Conservation (phyloP, 805 yeast species). For the Spathaspora girioi region DNA sequence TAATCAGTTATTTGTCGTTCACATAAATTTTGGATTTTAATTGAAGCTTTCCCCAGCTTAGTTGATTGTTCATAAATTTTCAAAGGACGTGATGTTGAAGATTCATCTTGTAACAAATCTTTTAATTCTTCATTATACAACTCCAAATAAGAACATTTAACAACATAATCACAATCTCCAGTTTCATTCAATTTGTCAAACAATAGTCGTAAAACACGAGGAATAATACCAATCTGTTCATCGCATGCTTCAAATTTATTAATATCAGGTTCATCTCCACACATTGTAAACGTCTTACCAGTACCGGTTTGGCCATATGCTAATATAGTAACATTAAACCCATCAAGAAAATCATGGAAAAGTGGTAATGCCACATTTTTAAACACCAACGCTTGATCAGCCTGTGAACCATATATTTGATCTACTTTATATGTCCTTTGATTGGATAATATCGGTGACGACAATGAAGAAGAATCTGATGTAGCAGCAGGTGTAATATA, state of each 20-base stretch:
- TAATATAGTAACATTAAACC: slow-evolving; percentile 70
- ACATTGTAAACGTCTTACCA: slow-evolving; percentile 79
- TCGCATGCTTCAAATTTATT: not conserved
- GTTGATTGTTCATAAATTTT: slow-evolving; percentile 36
- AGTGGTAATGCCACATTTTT: slow-evolving; percentile 71
- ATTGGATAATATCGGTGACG: slow-evolving; percentile 32
- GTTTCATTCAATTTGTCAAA: slow-evolving; percentile 43
- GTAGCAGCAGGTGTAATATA: slow-evolving; percentile 3
- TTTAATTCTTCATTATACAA: slow-evolving; percentile 82
- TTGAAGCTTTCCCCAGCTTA: slow-evolving; percentile 18
- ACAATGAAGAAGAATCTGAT: slow-evolving; percentile 11
- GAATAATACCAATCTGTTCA: slow-evolving; percentile 53
- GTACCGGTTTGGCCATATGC: slow-evolving; percentile 87
- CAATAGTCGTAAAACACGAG: slow-evolving; percentile 43
- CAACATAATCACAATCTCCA: slow-evolving; percentile 56
- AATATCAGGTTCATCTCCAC: slow-evolving; percentile 33
- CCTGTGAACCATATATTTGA: slow-evolving; percentile 77
- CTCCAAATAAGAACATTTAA: slow-evolving; percentile 78
- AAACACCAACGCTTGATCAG: slow-evolving; percentile 67
- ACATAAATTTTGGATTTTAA: slow-evolving; percentile 60
- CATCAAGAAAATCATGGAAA: slow-evolving; percentile 57
- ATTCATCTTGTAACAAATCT: slow-evolving; percentile 61
- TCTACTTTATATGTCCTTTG: slow-evolving; percentile 67
- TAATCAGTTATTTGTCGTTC: slow-evolving; percentile 56
- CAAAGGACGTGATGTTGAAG: slow-evolving; percentile 14